Base-by-base conservation (phyloP, 768 basidiomycete species). In the Dendrothele bispora region DNA sequence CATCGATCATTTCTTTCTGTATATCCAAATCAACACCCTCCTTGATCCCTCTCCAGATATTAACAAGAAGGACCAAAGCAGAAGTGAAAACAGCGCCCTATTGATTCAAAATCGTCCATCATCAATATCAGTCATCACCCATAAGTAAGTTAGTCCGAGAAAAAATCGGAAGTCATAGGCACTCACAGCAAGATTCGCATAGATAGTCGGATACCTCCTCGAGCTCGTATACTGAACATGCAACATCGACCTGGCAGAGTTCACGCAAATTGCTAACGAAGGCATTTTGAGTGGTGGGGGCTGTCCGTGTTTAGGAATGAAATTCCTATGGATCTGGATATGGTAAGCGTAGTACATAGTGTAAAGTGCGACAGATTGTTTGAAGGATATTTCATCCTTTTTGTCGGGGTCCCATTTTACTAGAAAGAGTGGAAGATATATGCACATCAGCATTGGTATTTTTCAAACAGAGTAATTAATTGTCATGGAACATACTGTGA, bases 311-410 rank as follows among this genome's bases (percentile, higher is more conserved):
- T 75, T 25, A n/a, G 28, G 71, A 46, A 78, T 66, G 61, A 74
- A 77, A 2, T 72, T 72, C 17, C 73, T 68, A 56, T 78, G 75
- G 39, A 78, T 61, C 24, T 74, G 53, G 50, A 79, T 77, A 53
- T 74, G 67, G 29, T 61, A 54, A 25, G 63, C 63, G 54, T 78
- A 75, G 58, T 72, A 79, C 22, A 64, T 56, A 1, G 65, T 52
- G 46, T 74, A 67, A 1, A 79, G 58, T 3, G 58, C 53, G 2
- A 71, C 71, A 3, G 69, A 68, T 54, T 73, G 70, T 27, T 66
- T 55, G 52, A 76, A 72, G 38, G 66, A 65, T 3, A 54, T 49
- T 12, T 59, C 46, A 47, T 74, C 64, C 24, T 45, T 39, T 41
- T 51, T 50, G 17, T 58, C 39, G 4, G 56, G 48, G 47, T 60